Conservation (phyloP, 1,139 yeast genomes). For the Nakaseomyces nivariensis region DNA sequence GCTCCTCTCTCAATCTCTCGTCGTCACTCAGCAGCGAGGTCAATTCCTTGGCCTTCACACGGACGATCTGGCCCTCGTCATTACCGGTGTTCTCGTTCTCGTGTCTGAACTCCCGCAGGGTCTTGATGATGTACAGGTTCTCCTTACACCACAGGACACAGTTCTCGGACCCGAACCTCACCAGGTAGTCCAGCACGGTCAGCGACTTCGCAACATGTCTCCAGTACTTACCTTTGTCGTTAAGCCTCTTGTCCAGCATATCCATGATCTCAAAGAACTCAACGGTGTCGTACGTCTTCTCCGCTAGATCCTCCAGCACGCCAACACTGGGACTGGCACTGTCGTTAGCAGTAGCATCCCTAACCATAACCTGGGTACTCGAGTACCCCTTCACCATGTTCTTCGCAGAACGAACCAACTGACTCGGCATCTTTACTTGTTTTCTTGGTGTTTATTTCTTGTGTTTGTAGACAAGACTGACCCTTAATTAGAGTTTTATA, state of each 20-base stretch:
- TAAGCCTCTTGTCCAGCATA: slow-evolving; percentile 84
- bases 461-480: neutral
- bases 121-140: slow-evolving; percentile 79
- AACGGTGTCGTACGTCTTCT: slow-evolving; percentile 59
- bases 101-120: slow-evolving; percentile 82
- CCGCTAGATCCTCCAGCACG: slow-evolving; percentile 79
- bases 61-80: slow-evolving; percentile 84
- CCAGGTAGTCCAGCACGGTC: slow-evolving; percentile 79
- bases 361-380: slow-evolving; percentile 71
- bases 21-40: slow-evolving; percentile 73
- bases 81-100: slow-evolving; percentile 52
- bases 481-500: too few relatives aligned
- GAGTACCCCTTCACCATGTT: slow-evolving; percentile 93
- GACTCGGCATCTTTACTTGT: slow-evolving; percentile 45
- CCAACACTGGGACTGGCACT: slow-evolving; percentile 73
- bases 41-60: slow-evolving; percentile 88
- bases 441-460: neutral
- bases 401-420: slow-evolving; percentile 76
- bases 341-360: slow-evolving; percentile 91
- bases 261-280: slow-evolving; percentile 91
- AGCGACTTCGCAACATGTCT: slow-evolving; percentile 89
- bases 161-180: slow-evolving; percentile 80
- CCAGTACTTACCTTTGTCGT: slow-evolving; percentile 98
- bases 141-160: slow-evolving; percentile 93
- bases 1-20: slow-evolving; percentile 68